Evolutionary conservation across 306 rosid species (phyloP).

Genomic region (Quercus engelmannii): DNA sequence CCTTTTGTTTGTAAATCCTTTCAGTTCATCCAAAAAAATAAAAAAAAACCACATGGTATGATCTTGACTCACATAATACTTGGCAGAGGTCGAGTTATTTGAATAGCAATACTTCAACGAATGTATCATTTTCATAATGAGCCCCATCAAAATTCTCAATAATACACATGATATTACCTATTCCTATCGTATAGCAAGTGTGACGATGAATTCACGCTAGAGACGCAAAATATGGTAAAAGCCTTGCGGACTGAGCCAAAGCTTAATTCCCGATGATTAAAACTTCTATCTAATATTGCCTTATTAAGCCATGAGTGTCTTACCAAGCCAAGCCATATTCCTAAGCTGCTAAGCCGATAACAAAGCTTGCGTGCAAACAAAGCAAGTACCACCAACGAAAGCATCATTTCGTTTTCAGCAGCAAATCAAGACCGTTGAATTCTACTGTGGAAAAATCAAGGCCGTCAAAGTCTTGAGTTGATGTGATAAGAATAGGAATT

Average conservation of each 20-base stretch:
- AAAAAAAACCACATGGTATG: fast-evolving
- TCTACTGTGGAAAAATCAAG: not conserved
- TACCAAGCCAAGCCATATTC: constrained; percentile 15
- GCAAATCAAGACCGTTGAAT: constrained; percentile 25
- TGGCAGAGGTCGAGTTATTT: fast-evolving
- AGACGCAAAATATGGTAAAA: not conserved
- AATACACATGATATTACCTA: fast-evolving
- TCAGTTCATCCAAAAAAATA: no score
- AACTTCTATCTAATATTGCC: no score
- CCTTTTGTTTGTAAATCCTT: no score
- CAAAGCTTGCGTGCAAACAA: constrained; percentile 43
- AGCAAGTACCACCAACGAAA: constrained; percentile 24
- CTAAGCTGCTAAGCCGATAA: constrained; percentile 13
- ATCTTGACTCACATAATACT: no score
- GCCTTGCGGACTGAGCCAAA: not conserved
- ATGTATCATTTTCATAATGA: no score
- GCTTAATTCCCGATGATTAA: not conserved
- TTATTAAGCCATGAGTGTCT: not conserved
- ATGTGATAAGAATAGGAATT: not conserved
- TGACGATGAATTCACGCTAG: no score
- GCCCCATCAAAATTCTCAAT: fast-evolving
- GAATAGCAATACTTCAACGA: fast-evolving
- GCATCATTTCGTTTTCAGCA: constrained; percentile 25
- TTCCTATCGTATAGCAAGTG: fast-evolving
- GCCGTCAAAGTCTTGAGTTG: constrained; percentile 17